These are phyloP conservation scores for Pichia cactophila DNA, from an alignment of 1,139 yeast genomes.

Conservation along the genomic window DNA sequence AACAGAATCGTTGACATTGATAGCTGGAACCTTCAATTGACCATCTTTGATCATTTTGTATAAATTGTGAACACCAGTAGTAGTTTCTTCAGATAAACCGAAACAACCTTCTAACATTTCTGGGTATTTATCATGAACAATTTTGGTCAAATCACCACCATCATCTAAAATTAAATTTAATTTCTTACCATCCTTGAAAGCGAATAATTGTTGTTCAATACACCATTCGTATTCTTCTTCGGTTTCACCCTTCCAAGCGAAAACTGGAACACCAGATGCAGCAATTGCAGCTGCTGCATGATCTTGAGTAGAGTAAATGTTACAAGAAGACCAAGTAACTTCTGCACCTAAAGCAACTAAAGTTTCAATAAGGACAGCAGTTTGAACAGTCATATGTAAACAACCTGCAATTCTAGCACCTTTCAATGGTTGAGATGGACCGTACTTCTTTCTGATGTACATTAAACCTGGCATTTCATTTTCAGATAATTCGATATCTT, in stretches of 20 bases:
- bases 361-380: conserved; percentile 98
- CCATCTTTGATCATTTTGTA: conserved; percentile 93
- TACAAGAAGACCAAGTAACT: conserved; percentile 99
- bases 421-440: conserved; percentile 86
- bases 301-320: conserved; percentile 99
- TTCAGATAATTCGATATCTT: conserved; percentile 98
- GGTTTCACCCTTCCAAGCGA: conserved; percentile 99
- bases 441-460: conserved; percentile 94
- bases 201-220: conserved; percentile 97
- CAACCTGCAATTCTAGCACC: conserved; percentile 99
- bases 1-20: conserved; percentile 98
- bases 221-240: conserved; percentile 99
- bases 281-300: conserved; percentile 99
- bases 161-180: conserved; percentile 97
- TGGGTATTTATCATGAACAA: conserved; percentile 98
- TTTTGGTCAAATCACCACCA: conserved; percentile 98
- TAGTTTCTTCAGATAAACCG: conserved; percentile 99
- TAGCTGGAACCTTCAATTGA: conserved; percentile 95
- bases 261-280: conserved; percentile 98
- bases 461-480: conserved; percentile 99
- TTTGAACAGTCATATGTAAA: conserved; percentile 99
- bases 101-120: conserved; percentile 92
- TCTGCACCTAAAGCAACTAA: conserved; percentile 98
- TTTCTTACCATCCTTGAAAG: conserved; percentile 95
- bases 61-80: conserved; percentile 99